Evolutionary conservation across 192 early-diverging fungal genomes (phyloP).

Genomic region (Mortierella antarctica): DNA sequence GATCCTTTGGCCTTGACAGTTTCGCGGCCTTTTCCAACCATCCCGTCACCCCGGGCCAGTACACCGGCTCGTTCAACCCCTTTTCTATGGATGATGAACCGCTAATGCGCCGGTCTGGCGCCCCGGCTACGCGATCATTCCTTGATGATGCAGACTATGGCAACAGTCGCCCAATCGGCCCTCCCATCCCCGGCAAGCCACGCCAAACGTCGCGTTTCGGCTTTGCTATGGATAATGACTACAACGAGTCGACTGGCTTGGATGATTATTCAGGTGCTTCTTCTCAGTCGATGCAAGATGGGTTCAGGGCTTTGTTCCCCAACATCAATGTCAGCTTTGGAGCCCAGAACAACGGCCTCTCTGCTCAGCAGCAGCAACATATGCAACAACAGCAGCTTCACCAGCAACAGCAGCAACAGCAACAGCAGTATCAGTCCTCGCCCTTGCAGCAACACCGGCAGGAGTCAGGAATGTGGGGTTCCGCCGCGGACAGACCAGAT

Average conservation of each 20-base stretch:
- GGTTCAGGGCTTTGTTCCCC: constrained; percentile 66
- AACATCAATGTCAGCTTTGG: constrained; percentile 73
- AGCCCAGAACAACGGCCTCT: constrained; percentile 16
- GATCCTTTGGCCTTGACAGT: constrained; percentile 25
- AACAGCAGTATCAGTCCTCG: constrained; percentile 16
- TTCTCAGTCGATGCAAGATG: constrained; percentile 62
- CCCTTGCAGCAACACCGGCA: constrained; percentile 27
- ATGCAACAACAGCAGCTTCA: constrained; percentile 15
- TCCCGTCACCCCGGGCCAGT: constrained; percentile 43
- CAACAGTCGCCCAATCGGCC: constrained; percentile 28
- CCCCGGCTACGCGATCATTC: constrained; percentile 17
- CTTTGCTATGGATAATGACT: constrained; percentile 52
- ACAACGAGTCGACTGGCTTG: constrained; percentile 20
- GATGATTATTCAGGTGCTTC: constrained; percentile 29
- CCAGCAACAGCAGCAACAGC: constrained; percentile 24
- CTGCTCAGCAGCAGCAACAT: constrained; percentile 14
- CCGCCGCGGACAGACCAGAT: constrained; percentile 13
- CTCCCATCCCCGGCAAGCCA: constrained; percentile 47
- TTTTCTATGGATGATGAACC: constrained; percentile 56
- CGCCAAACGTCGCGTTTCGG: constrained; percentile 59
- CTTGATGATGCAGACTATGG: constrained; percentile 36
- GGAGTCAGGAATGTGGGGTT: constrained; percentile 17
- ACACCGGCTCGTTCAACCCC: constrained; percentile 61
- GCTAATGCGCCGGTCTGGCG: constrained; percentile 45
- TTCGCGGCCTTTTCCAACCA: constrained; percentile 33